phyloP scores from a whole-genome alignment of 176 grass and related monocot genomes.

The Lolium perenne region DNA sequence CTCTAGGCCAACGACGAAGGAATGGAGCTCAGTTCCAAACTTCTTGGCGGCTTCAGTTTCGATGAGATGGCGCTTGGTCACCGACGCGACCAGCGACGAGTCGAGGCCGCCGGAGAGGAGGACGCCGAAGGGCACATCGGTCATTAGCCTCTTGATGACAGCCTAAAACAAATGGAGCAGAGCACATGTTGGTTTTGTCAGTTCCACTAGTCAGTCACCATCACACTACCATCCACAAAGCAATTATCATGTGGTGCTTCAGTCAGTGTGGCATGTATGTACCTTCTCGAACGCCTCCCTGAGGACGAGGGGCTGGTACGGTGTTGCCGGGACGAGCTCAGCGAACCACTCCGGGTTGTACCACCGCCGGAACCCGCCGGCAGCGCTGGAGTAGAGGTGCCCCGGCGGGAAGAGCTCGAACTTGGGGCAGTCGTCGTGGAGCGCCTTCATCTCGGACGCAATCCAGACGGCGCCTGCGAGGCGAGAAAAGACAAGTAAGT shows the following conservation, averaged over 20 bases:
- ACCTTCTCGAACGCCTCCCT: slow-evolving; percentile 95
- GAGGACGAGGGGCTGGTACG: slow-evolving; percentile 65
- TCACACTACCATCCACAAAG: neutral
- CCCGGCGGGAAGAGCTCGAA: slow-evolving; percentile 92
- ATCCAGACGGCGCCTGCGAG: slow-evolving; percentile 80
- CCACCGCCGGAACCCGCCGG: slow-evolving; percentile 69
- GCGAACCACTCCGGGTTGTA: slow-evolving; percentile 81
- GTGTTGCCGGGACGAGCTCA: slow-evolving; percentile 65
- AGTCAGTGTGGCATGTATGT: neutral
- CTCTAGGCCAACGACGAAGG: slow-evolving; percentile 96
- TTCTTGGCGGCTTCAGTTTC: slow-evolving; percentile 86
- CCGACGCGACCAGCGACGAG: slow-evolving; percentile 85
- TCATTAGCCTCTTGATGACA: slow-evolving; percentile 97
- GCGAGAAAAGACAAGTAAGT: neutral
- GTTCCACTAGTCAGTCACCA: neutral
- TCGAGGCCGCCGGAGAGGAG: slow-evolving; percentile 93
- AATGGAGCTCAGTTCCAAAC: slow-evolving; percentile 88
- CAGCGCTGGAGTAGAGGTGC: slow-evolving; percentile 76
- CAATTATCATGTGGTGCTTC: neutral
- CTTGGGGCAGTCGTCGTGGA: slow-evolving; percentile 84
- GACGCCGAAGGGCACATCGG: slow-evolving; percentile 90
- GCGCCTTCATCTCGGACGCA: slow-evolving; percentile 91
- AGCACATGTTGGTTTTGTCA: slow-evolving; percentile 21
- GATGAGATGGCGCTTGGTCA: slow-evolving; percentile 85
- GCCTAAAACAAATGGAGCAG: slow-evolving; percentile 51